Evolutionary conservation across 768 basidiomycete species (phyloP).

Genomic region (Boletus reticuloceps): DNA sequence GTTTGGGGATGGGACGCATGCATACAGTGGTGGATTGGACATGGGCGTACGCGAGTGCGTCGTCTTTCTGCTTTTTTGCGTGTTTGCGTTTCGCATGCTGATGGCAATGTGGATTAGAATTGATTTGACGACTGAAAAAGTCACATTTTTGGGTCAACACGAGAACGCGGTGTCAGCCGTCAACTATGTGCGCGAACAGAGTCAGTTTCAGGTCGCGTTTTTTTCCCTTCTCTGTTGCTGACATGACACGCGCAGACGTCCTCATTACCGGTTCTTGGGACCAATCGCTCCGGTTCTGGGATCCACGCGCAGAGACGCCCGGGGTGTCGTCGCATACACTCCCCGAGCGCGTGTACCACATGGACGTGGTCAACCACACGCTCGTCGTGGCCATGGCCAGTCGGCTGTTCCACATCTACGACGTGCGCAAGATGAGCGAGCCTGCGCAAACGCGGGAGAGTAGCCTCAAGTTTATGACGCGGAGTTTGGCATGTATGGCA

Average conservation of each 20-base stretch:
- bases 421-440: conserved; percentile 72
- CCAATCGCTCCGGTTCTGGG: conserved; percentile 84
- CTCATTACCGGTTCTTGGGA: conserved; percentile 94
- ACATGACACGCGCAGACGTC: conserved; percentile 42
- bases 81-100: too few relatives aligned
- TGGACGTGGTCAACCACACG: conserved; percentile 74
- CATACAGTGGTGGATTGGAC: conserved; percentile 86
- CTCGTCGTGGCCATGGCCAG: conserved; percentile 94
- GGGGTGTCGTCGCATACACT: conserved; percentile 59
- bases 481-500: conserved; percentile 87
- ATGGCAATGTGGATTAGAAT: conserved; percentile 39
- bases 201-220: conserved; percentile 23
- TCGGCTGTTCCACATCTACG: conserved; percentile 86
- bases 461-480: conserved; percentile 93
- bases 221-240: neutral
- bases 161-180: conserved; percentile 77
- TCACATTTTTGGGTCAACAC: conserved; percentile 76
- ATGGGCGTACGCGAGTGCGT: conserved; percentile 74
- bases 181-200: conserved; percentile 61
- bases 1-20: conserved; percentile 64
- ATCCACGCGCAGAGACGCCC: conserved; percentile 59
- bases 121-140: conserved; percentile 71
- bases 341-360: conserved; percentile 82
- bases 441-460: conserved; percentile 85
- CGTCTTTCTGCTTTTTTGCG: neutral